Conservation (phyloP, 2,329 filamentous ascomycete genomes). For the Dissoconium aciculare region DNA sequence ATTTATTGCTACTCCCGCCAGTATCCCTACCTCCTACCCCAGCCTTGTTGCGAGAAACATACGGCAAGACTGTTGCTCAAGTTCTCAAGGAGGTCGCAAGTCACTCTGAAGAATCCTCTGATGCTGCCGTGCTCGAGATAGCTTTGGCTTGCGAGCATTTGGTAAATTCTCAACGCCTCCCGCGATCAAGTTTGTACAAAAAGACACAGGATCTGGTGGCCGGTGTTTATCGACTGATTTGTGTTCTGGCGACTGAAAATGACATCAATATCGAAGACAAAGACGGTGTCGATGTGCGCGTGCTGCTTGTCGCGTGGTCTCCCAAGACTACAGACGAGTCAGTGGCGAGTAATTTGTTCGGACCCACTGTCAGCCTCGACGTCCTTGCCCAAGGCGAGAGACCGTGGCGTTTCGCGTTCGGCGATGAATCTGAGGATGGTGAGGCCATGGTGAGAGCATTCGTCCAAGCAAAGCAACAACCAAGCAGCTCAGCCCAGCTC, state of each 20-base stretch:
- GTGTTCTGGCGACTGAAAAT: slow-evolving; percentile 51
- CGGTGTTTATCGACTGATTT: slow-evolving; percentile 62
- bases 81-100: slow-evolving; percentile 29
- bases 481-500: slow-evolving; percentile 2
- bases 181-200: slow-evolving; percentile 46
- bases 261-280: slow-evolving; percentile 49
- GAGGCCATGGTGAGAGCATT: slow-evolving; percentile 41
- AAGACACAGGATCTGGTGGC: slow-evolving; percentile 61
- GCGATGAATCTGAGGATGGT: slow-evolving; percentile 49
- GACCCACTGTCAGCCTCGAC: slow-evolving; percentile 37
- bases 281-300: slow-evolving; percentile 58
- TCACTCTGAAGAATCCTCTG: slow-evolving; percentile 18
- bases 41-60: slow-evolving; percentile 29
- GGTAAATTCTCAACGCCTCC: slow-evolving; percentile 32
- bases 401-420: slow-evolving; percentile 51
- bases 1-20: slow-evolving; percentile 33
- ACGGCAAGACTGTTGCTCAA: slow-evolving; percentile 27
- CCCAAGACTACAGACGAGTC: slow-evolving; percentile 20
- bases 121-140: slow-evolving; percentile 37
- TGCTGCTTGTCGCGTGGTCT: slow-evolving; percentile 56
- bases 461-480: slow-evolving; percentile 19
- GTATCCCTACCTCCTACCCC: slow-evolving; percentile 27
- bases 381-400: slow-evolving; percentile 35
- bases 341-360: slow-evolving; percentile 20
- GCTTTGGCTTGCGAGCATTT: slow-evolving; percentile 52